phyloP scores from a whole-genome alignment of 202 grass and related monocot genomes.

The Miscanthus sacchariflorus region DNA sequence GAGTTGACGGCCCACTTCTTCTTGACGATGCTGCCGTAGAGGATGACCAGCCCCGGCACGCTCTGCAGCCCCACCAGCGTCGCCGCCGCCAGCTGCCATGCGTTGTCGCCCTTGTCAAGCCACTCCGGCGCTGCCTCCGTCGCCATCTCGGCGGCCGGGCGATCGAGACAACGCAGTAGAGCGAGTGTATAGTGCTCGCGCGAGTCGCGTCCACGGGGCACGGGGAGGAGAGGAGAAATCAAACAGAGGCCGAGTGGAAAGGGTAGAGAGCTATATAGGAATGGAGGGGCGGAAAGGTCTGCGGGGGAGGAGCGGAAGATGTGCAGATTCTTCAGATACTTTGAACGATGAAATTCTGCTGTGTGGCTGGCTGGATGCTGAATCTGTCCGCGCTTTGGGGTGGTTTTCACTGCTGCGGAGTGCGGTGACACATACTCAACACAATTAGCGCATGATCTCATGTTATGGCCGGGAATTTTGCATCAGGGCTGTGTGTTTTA shows the following conservation, averaged over 20 bases:
- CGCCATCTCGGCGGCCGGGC: constrained; percentile 40
- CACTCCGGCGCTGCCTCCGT: constrained; percentile 65
- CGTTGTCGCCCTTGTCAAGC: constrained; percentile 78
- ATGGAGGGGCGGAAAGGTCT: background rate
- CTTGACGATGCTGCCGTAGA: constrained; percentile 83
- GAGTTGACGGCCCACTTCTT: constrained; percentile 91
- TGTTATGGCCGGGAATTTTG: background rate
- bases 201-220: background rate
- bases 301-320: background rate
- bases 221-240: background rate
- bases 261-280: constrained; percentile 1
- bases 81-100: constrained; percentile 79
- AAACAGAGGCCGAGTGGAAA: constrained; percentile 25
- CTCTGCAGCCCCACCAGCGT: constrained; percentile 79
- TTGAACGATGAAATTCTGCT: constrained; percentile 38
- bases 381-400: constrained; percentile 36
- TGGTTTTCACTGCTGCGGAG: constrained; percentile 12
- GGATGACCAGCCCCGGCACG: constrained; percentile 73
- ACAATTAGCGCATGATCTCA: constrained; percentile 19
- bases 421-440: background rate
- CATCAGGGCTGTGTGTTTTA: background rate
- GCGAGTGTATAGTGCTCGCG: background rate
- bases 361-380: constrained; percentile 40
- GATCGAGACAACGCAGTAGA: background rate
- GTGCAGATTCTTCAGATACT: constrained; percentile 38